Evolutionary conservation across 352 stramenopile genomes (phyloP).

Genomic region (Phytophthora pistaciae): DNA sequence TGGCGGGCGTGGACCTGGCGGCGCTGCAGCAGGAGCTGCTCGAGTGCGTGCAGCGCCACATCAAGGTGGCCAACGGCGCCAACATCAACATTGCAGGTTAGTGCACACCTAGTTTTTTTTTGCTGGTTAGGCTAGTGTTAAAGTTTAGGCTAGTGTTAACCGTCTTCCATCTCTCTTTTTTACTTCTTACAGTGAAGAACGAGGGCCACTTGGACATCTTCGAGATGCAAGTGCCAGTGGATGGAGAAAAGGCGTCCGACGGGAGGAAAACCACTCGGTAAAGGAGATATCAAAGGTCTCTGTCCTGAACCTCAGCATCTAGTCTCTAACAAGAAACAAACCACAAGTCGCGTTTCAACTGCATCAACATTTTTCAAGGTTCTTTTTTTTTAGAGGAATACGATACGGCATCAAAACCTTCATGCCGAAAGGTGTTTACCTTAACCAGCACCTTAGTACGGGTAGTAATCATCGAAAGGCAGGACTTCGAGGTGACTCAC

Average conservation of each 20-base stretch:
- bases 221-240: constrained; percentile 91
- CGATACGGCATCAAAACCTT: neutral
- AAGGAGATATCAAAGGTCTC: constrained; percentile 9
- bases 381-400: neutral
- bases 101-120: constrained; percentile 13
- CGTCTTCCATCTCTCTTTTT: neutral
- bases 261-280: constrained; percentile 31
- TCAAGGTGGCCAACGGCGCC: constrained; percentile 84
- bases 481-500: constrained; percentile 87
- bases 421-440: neutral
- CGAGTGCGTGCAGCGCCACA: constrained; percentile 89
- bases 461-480: constrained; percentile 89
- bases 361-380: neutral
- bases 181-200: constrained; percentile 75
- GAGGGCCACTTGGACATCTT: constrained; percentile 91
- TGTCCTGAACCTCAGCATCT: constrained; percentile 8
- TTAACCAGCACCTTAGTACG: constrained; percentile 56
- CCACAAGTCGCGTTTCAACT: constrained; percentile 12
- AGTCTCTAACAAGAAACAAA: constrained; percentile 20
- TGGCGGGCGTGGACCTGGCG: constrained; percentile 83
- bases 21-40: constrained; percentile 86
- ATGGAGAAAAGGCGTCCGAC: constrained; percentile 43
- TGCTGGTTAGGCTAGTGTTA: neutral
- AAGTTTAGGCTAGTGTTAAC: constrained; percentile 2
- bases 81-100: constrained; percentile 91